phyloP scores from a whole-genome alignment of 176 grass and related monocot species.

The Juncus inflexus region DNA sequence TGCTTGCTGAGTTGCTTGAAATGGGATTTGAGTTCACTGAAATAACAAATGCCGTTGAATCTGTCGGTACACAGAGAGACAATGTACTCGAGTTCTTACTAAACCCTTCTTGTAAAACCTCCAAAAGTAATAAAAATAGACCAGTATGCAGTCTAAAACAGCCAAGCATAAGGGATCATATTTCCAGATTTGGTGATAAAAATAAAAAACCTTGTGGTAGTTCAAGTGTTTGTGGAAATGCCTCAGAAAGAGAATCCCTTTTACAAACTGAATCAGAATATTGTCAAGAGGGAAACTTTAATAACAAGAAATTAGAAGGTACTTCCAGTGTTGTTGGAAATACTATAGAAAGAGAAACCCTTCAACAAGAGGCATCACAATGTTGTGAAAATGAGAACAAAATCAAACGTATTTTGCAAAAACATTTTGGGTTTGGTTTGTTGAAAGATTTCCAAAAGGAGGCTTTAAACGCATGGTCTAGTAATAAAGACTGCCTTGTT shows the following conservation, averaged over 20 bases:
- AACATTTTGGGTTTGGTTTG: constrained; percentile 61
- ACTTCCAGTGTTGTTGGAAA: constrained; percentile 8
- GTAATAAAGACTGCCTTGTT: constrained; percentile 63
- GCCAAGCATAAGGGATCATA: constrained; percentile 53
- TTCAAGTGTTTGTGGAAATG: constrained; percentile 21
- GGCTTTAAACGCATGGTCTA: constrained; percentile 74
- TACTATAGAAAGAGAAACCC: constrained; percentile 3
- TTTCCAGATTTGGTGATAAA: constrained; percentile 12
- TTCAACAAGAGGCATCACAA: not conserved
- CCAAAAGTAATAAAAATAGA: not conserved
- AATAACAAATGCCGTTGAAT: constrained; percentile 51
- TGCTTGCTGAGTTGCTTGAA: constrained; percentile 66
- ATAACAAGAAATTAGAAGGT: not conserved
- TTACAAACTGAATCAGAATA: not conserved
- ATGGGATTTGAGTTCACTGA: constrained; percentile 81
- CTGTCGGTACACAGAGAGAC: constrained; percentile 38
- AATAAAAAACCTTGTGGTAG: not conserved
- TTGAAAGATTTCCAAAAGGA: constrained; percentile 83
- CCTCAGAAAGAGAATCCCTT: constrained; percentile 18
- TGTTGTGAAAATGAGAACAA: constrained; percentile 17
- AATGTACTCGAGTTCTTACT: constrained; percentile 61
- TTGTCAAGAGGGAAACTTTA: constrained; percentile 16
- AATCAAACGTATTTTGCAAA: constrained; percentile 44
- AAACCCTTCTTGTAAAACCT: constrained; percentile 25
- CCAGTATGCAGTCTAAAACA: constrained; percentile 32